These are phyloP conservation scores for Cunninghamia lanceolata DNA, from an alignment of 75 land plant genomes.

Conservation along the genomic window DNA sequence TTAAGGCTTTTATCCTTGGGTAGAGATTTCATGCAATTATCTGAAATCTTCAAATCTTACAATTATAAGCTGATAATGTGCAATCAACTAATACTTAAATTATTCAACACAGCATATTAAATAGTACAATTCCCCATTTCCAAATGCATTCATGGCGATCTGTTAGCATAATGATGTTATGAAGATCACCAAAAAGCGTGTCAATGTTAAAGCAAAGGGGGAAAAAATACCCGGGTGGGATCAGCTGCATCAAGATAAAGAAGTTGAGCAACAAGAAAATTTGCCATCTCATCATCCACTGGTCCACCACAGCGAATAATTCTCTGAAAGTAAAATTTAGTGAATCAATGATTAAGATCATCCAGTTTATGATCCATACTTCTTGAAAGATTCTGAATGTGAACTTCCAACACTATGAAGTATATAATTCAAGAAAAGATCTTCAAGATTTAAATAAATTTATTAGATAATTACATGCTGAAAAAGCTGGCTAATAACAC, in stretches of 20 bases:
- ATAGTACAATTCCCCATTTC: background rate
- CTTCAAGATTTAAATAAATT: background rate
- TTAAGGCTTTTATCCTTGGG: too few relatives aligned
- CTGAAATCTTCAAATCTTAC: too few relatives aligned
- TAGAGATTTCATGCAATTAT: too few relatives aligned
- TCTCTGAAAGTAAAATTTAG: conserved; percentile 45
- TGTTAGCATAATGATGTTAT: background rate
- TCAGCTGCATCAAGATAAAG: conserved; percentile 97
- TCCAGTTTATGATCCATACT: conserved; percentile 2
- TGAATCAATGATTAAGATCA: conserved; percentile 3
- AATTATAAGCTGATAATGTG: background rate
- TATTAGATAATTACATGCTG: conserved; percentile 65
- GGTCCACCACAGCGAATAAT: conserved; percentile 99
- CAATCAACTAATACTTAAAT: background rate
- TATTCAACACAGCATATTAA: background rate
- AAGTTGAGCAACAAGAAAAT: conserved; percentile 92
- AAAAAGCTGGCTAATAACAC: conserved; percentile 92
- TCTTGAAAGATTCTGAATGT: background rate
- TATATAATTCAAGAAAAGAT: conserved; percentile 1
- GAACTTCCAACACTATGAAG: background rate
- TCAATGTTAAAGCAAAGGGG: background rate
- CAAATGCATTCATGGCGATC: background rate
- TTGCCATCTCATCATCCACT: conserved; percentile 99
- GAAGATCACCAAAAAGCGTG: background rate
- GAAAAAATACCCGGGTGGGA: conserved; percentile 75